Evolutionary conservation across 306 rosid species (phyloP).

Genomic region (barrel medic (Medicago truncatula)): DNA sequence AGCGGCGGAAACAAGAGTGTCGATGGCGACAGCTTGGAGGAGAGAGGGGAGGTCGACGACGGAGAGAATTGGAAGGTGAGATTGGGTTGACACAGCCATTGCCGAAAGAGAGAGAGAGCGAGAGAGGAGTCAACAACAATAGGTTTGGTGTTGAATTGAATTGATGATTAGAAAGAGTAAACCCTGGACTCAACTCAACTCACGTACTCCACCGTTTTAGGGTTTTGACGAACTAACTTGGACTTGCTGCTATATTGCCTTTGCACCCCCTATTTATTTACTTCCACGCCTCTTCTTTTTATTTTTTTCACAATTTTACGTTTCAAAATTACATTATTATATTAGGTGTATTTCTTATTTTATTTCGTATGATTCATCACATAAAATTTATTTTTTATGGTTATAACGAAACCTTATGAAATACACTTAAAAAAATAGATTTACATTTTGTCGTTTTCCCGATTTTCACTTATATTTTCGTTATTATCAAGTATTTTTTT

Average conservation of each 20-base stretch:
- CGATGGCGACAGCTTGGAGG: constrained; percentile 47
- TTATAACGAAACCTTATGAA: no score
- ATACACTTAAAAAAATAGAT: no score
- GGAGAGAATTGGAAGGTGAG: constrained; percentile 47
- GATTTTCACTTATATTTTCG: no score
- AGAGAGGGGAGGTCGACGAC: constrained; percentile 49
- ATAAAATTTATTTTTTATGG: no score
- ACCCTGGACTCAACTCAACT: constrained; percentile 37
- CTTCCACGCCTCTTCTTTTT: constrained; percentile 20
- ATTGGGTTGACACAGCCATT: constrained; percentile 48
- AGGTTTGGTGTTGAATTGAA: constrained; percentile 30
- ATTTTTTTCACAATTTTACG: no score
- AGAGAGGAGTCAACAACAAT: constrained; percentile 40
- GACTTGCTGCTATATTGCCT: neutral
- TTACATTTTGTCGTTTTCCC: no score
- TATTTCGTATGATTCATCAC: no score
- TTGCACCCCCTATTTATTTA: constrained; percentile 15
- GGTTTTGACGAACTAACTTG: constrained; percentile 51
- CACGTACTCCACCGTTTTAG: constrained; percentile 58
- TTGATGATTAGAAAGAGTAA: constrained; percentile 39
- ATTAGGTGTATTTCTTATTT: no score
- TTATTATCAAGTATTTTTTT: no score
- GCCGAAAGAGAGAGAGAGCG: constrained; percentile 28
- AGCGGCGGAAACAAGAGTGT: constrained; percentile 53
- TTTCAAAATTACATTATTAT: no score